phyloP scores from a whole-genome alignment of 2,329 filamentous ascomycete species.

The Exserohilum turcica region DNA sequence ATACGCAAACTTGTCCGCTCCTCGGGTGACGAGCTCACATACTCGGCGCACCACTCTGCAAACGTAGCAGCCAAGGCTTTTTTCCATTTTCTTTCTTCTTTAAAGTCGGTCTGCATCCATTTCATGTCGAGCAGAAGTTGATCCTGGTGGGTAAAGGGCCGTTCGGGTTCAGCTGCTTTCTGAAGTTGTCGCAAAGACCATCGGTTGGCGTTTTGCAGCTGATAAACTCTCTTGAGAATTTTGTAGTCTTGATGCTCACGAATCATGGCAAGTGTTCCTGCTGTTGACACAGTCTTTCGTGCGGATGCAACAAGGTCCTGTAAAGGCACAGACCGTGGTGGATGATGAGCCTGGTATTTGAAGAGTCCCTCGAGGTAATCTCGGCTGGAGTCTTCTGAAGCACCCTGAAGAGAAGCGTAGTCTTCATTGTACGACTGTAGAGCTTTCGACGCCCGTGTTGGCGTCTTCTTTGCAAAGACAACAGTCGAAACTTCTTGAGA shows the following conservation, averaged over 20 bases:
- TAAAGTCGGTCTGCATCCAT: constrained; percentile 97
- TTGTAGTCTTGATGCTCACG: constrained; percentile 87
- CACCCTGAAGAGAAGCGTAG: constrained; percentile 53
- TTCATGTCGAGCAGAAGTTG: constrained; percentile 88
- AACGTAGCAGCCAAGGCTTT: constrained; percentile 77
- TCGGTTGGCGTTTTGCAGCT: constrained; percentile 85
- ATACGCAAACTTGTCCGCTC: constrained; percentile 73
- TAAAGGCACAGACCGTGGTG: constrained; percentile 59
- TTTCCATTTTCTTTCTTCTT: constrained; percentile 95
- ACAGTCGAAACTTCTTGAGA: constrained; percentile 72
- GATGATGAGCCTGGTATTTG: constrained; percentile 61
- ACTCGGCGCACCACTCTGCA: constrained; percentile 83
- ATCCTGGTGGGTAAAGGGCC: constrained; percentile 82
- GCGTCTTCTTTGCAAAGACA: constrained; percentile 71
- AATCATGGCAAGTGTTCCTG: constrained; percentile 80
- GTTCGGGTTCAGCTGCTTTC: constrained; percentile 77
- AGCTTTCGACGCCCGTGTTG: constrained; percentile 33
- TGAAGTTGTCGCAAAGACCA: constrained; percentile 93
- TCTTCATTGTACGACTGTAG: constrained; percentile 46
- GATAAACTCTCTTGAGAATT: constrained; percentile 83
- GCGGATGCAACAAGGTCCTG: constrained; percentile 78
- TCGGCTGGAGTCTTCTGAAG: constrained; percentile 52
- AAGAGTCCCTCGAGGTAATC: constrained; percentile 70
- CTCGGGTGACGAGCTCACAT: constrained; percentile 68
- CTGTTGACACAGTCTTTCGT: constrained; percentile 86